Conservation (phyloP, 169 alveolate species). For the Eimeria mitis region DNA sequence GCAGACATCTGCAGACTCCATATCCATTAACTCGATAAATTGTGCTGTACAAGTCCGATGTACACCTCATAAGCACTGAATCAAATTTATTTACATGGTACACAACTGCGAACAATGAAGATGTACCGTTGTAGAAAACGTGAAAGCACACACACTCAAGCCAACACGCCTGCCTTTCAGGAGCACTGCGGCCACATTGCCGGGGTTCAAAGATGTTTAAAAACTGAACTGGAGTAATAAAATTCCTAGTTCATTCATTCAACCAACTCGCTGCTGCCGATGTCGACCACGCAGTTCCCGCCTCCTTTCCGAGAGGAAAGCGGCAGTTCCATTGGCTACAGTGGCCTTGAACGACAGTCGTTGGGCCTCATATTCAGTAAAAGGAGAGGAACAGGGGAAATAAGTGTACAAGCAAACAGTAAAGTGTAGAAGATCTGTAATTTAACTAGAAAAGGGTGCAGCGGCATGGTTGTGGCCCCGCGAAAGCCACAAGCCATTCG, state of each 20-base stretch:
- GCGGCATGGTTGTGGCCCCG: conserved; percentile 10
- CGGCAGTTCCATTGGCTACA: neutral
- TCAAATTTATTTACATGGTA: neutral
- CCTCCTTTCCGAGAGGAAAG: neutral
- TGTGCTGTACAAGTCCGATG: neutral
- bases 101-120: neutral
- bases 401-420: neutral
- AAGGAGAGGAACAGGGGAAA: neutral
- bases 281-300: neutral
- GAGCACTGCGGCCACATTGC: neutral
- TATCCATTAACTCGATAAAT: too few relatives aligned
- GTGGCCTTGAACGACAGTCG: neutral
- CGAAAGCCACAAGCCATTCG: conserved; percentile 33
- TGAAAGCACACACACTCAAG: too few relatives aligned
- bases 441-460: neutral
- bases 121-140: too few relatives aligned
- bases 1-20: too few relatives aligned
- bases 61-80: neutral
- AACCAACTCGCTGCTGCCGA: neutral
- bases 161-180: neutral
- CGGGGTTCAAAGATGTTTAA: too few relatives aligned
- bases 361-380: neutral
- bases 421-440: neutral
- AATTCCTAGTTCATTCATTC: neutral
- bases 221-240: neutral